Base-by-base conservation (phyloP, 768 basidiomycete genomes). In the Chalciporus chontae region DNA sequence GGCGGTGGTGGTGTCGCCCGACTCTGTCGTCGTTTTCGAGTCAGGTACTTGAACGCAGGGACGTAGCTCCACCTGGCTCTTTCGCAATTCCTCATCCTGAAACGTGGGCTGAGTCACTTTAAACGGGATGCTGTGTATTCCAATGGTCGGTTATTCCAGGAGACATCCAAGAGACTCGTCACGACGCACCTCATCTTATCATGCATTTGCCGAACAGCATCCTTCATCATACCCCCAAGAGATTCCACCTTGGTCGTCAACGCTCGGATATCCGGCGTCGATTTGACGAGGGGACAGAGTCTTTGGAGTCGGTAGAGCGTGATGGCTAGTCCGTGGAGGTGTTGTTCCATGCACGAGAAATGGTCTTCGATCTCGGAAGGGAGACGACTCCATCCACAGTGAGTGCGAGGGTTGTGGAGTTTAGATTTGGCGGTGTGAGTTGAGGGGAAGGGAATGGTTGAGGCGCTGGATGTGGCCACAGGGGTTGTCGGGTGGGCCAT, bases 231-330 rank as follows among this genome's bases (percentile, higher is more conserved):
- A 3, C 14, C 17, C 6, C 37, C n/a, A 13, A 17, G 32, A 26
- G 0, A 8, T 21, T 51, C 49, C n/a, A 51, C 19, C 21, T 15
- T 44, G 6, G 32, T n/a, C 6, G 43, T 36, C 24, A 51, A 14
- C 10, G 34, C 26, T 31, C 15, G 36, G 18, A 51, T 17, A 26
- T 24, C 34, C 11, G 42, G 49, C 14, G 49, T 51, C 23, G 13
- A 19, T 17, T 39, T 14, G 19, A 50, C 42, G 36, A 38, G 32
- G 5, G 49, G 49, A n/a, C 43, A 51, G 43, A 45, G 26, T n/a
- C 19, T 24, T 19, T 38, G 37, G n/a, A 51, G 43, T 15, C 23
- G 11, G 18, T 51, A 32, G 3, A 45, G 32, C 6, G 49, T 31
- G n/a, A 15, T 6, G n/a, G 43, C 37, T 2, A 51, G 18, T 17